Conservation (phyloP, 257 asterid genomes). For the Primulina tabacum region DNA sequence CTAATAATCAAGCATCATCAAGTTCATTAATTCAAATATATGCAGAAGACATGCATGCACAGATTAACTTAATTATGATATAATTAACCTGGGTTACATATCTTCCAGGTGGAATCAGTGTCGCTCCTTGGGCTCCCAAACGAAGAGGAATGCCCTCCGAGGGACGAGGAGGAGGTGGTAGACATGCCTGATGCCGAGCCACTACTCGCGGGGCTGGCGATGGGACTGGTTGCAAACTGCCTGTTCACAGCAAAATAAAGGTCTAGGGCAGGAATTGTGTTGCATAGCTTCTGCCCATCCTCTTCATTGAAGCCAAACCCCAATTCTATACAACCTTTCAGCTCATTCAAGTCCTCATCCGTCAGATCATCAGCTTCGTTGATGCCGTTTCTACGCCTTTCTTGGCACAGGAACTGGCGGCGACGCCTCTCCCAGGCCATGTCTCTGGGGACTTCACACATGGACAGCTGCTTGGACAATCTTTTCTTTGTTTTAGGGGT, state of each 20-base stretch:
- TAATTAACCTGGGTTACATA: constrained; percentile 40
- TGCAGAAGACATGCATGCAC: too few relatives aligned
- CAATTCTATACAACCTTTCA: constrained; percentile 76
- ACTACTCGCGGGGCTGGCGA: constrained; percentile 45
- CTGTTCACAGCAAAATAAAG: constrained; percentile 78
- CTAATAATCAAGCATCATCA: constrained; percentile 19
- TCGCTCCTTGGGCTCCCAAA: constrained; percentile 34
- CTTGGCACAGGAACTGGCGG: constrained; percentile 50
- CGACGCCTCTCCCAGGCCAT: constrained; percentile 79
- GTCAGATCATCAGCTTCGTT: constrained; percentile 37
- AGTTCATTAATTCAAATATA: too few relatives aligned
- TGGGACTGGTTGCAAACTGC: constrained; percentile 44
- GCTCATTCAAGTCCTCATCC: constrained; percentile 77
- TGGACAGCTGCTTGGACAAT: constrained; percentile 67
- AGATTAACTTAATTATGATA: neutral
- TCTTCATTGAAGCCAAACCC: constrained; percentile 86
- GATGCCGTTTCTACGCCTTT: constrained; percentile 38
- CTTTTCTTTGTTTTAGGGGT: constrained; percentile 33
- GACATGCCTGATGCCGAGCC: constrained; percentile 23
- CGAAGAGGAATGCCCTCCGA: constrained; percentile 25
- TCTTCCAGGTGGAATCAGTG: constrained; percentile 40
- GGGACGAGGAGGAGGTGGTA: constrained; percentile 15
- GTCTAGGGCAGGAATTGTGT: constrained; percentile 78
- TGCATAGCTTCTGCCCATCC: constrained; percentile 57
- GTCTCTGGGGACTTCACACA: constrained; percentile 72